Conservation (phyloP, 2,329 filamentous ascomycete genomes). For the Aaosphaeria arxii region DNA sequence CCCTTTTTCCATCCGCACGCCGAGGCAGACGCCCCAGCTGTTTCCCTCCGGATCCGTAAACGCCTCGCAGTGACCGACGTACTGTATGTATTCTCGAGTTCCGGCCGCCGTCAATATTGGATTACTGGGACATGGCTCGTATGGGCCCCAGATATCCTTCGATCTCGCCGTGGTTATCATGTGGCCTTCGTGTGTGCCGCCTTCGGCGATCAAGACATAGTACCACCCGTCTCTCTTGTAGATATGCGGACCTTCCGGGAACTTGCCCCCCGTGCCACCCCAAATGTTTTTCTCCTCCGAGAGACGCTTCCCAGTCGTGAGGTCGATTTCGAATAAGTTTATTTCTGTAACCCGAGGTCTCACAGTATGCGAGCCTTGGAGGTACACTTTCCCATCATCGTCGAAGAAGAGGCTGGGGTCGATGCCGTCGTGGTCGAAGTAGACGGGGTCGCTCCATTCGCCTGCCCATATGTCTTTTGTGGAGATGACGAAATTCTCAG, state of each 20-base stretch:
- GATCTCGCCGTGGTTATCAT: background rate
- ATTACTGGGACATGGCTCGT: background rate
- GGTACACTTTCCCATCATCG: background rate
- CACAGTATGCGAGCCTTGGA: slow-evolving; percentile 8
- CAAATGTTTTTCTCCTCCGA: slow-evolving; percentile 12
- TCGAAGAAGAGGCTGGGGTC: background rate
- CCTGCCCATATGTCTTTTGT: background rate
- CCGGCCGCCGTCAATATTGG: background rate
- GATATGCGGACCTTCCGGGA: background rate
- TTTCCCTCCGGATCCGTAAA: background rate
- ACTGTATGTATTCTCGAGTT: slow-evolving; percentile 18
- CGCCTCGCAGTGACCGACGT: background rate
- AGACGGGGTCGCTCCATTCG: background rate
- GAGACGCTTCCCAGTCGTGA: background rate
- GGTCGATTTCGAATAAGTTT: background rate
- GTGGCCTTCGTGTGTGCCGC: background rate
- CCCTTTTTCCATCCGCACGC: slow-evolving; percentile 6
- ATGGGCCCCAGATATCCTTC: slow-evolving; percentile 4
- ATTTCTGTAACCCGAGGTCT: background rate
- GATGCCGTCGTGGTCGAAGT: background rate
- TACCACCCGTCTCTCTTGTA: background rate
- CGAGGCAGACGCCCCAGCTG: background rate
- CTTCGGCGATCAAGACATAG: background rate
- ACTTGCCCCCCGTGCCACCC: slow-evolving; percentile 16
- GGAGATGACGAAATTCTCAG: background rate